Conservation (phyloP, 768 basidiomycete species). For the Tulasnella calospora region DNA sequence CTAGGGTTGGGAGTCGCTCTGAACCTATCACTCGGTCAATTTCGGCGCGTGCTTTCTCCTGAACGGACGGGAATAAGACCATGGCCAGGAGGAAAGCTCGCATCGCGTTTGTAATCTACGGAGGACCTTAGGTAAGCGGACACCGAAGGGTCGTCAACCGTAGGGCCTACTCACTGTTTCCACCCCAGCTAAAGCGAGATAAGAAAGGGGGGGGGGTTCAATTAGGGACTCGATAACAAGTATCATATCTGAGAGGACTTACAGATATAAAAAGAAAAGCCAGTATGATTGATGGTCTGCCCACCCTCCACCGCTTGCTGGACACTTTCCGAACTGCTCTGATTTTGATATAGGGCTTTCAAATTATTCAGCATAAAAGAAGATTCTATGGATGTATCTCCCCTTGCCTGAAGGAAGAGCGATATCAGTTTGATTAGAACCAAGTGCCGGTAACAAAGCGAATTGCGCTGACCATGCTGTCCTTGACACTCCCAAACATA, state of each 20-base stretch:
- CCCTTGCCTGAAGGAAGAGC: neutral
- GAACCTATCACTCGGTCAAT: conserved; percentile 35
- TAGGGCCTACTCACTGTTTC: neutral
- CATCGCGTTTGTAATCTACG: conserved; percentile 27
- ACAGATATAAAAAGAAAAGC: neutral
- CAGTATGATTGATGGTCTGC: neutral
- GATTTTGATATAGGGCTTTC: neutral
- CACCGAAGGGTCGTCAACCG: neutral
- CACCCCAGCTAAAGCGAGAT: neutral
- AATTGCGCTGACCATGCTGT: neutral
- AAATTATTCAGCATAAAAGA: neutral
- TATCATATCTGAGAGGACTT: neutral
- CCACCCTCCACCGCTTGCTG: neutral
- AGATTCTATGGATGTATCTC: neutral
- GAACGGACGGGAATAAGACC: conserved; percentile 31
- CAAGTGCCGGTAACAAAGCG: too few relatives aligned
- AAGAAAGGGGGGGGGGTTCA: neutral
- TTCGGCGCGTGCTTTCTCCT: conserved; percentile 40
- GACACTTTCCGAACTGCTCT: neutral
- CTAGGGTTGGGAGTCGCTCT: conserved; percentile 33
- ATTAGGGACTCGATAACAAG: too few relatives aligned
- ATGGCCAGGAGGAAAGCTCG: conserved; percentile 30
- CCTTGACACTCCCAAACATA: neutral
- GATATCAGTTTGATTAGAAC: neutral
- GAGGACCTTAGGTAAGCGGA: neutral